Evolutionary conservation across 192 early-diverging fungal species (phyloP).

Genomic region (Thoreauomyces humboldtii): DNA sequence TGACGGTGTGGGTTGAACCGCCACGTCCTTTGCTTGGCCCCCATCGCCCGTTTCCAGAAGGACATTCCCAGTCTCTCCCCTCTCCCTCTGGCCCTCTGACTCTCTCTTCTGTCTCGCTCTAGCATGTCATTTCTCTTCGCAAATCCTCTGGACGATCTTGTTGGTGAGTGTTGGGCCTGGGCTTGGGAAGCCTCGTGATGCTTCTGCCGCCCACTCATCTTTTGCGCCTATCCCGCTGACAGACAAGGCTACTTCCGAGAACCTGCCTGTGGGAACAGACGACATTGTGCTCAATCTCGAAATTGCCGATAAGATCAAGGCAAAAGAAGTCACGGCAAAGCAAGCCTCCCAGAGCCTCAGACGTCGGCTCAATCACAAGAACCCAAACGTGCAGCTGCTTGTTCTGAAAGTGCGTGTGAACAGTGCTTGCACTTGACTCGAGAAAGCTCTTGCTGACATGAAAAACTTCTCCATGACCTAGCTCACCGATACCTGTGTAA

Average conservation of each 20-base stretch:
- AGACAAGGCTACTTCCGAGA: conserved; percentile 84
- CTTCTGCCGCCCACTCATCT: not conserved
- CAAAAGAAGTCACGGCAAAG: conserved; percentile 71
- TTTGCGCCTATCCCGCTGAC: not conserved
- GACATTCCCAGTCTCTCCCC: not conserved
- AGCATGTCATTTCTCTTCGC: conserved; percentile 35
- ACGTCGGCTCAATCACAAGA: conserved; percentile 76
- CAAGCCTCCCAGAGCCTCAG: conserved; percentile 74
- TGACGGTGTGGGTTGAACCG: no score
- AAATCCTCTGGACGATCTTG: conserved; percentile 42
- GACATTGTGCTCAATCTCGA: conserved; percentile 82
- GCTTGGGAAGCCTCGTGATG: not conserved
- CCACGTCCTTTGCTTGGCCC: no score
- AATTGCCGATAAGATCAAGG: conserved; percentile 90
- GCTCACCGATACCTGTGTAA: conserved; percentile 89
- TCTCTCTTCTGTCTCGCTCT: not conserved
- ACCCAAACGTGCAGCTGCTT: conserved; percentile 92
- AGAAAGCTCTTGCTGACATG: not conserved
- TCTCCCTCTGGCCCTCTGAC: not conserved
- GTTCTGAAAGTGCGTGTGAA: conserved; percentile 62
- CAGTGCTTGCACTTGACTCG: not conserved
- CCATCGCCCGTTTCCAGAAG: no score
- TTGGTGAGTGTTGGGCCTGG: conserved; percentile 24
- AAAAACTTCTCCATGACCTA: conserved; percentile 21
- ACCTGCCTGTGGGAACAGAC: conserved; percentile 78